Evolutionary conservation across 371 early-diverging fungal genomes (phyloP), one percentile per base, ranked within the genome.

Genomic region (Choanephora cucurbitarum): DNA sequence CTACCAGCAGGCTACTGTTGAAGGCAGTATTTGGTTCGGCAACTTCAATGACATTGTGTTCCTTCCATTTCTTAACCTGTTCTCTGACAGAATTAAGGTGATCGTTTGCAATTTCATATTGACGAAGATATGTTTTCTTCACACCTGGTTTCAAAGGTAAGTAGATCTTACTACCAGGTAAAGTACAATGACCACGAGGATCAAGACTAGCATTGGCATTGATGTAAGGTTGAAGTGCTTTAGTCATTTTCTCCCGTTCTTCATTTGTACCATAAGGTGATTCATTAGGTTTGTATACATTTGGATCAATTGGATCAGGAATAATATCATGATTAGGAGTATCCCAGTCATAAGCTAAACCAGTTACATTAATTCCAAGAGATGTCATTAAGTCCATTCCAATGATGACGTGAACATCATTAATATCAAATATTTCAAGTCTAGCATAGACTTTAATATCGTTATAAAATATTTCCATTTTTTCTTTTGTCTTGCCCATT

Each of bases 61-160:
- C 19, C 14, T 28, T 11, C 51, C 58, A 57, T 10, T 32, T 51
- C 15, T 50, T 7, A 28, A 57, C 39, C 44, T 57, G 58, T 8
- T 15, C 34, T 1, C 3, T 21, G 0, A 57, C 45, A 18, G 44
- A 24, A n/a, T 44, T 34, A 5, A 14, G 58, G 28, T 13, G 51
- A 11, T 28, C 28, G 7, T 28, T 10, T 13, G 37, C 15, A 39
- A 51, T 31, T 33, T 44, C 21, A 24, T 45, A 13, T 44, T 33
- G 2, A 17, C 50, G 3, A 51, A 44, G 14, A 51, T 15, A 18
- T 23, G 19, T 24, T 7, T 28, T 28, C 7, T 28, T 28, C 28
- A 28, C 3, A 7, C 7, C 3, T 5, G 28, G 28, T 28, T 7
- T 28, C 7, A 28, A 28, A 7, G 28, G 28, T 28, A 28, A 28